Conservation (phyloP, 164 flowering plant genomes). For the grape (Vitis vinifera) region ASM3070453v1 NC_081810.1:16483501-16484000, state of each 20-base stretch:
- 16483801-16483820: slow-evolving; percentile 83
- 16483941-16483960: slow-evolving; percentile 81
- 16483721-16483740: background rate
- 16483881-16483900: slow-evolving; percentile 99
- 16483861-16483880: slow-evolving; percentile 97
- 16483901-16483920: slow-evolving; percentile 99
- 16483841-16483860: slow-evolving; percentile 96
- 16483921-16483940: slow-evolving; percentile 98
- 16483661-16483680: slow-evolving; percentile 96
- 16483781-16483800: slow-evolving; percentile 92
- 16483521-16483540: too few species aligned
- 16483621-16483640: slow-evolving; percentile 45
- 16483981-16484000: slow-evolving; percentile 93
- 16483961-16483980: slow-evolving; percentile 88
- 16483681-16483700: slow-evolving; percentile 30
- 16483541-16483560: background rate
- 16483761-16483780: slow-evolving; percentile 95
- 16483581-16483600: background rate
- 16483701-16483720: background rate
- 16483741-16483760: background rate
- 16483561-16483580: too few species aligned
- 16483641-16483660: slow-evolving; percentile 90
- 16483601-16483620: background rate
- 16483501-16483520: too few species aligned
- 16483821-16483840: slow-evolving; percentile 87